Base-by-base conservation (phyloP, 2,329 filamentous ascomycete genomes). In the Botryotinia narcissicola region DNA sequence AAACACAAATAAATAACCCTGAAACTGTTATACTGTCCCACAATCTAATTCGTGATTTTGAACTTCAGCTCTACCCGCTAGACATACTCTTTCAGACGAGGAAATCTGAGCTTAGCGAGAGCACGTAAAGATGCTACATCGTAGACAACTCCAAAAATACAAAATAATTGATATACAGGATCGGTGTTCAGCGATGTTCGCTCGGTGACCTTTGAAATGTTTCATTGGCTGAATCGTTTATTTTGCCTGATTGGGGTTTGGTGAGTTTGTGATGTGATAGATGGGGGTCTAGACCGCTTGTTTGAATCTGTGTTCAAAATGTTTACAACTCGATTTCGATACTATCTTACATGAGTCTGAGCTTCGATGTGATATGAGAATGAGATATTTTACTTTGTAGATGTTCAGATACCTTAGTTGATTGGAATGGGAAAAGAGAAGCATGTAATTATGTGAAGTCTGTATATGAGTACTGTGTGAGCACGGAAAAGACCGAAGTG, bases 211-310 rank as follows among this genome's bases (percentile, higher is more conserved):
- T 54, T 42, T 63, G 42, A 29, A 25, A 68, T 48, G 40, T 16
- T 35, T 29, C 40, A 68, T 71, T 66, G 70, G 70, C 40, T 67
- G 29, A 59, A 42, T 77, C 76, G 76, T 76, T 66, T 77, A 77
- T 75, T 77, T 77, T 77, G 25, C 70, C 76, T 73, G 44, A 73
- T 73, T 76, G 70, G 48, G 69, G 76, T 37, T 60, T 77, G 70
- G 70, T 32, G 64, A 46, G 25, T 40, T 37, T 40, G 22, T 29
- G 25, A 20, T 42, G 51, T 20, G 37, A 54, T 62, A 37, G 51
- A 61, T 25, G n/a, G 70, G 63, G 70, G 71, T 76, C 75, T 72
- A 76, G 75, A 73, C 71, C 71, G 54, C 51, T 46, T 37, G 8
- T 59, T 67, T 67, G 32, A 40, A 16, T 51, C 14, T 67, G 7